Evolutionary conservation across 306 rosid genomes (phyloP).

Genomic region (Cucurbita argyrosperma): DNA sequence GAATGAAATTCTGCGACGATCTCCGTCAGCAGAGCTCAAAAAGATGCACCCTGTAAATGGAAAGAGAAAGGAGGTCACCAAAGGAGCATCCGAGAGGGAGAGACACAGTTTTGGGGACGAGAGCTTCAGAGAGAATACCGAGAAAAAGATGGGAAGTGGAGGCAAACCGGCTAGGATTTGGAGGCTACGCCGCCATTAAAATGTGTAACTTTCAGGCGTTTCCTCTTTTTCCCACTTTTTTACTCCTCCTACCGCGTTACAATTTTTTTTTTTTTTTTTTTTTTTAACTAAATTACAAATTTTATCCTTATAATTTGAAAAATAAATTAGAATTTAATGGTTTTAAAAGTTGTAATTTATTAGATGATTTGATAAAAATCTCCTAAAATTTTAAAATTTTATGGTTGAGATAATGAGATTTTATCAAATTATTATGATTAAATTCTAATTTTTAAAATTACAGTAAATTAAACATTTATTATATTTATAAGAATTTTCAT

Average conservation of each 20-base stretch:
- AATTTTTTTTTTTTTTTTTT: background rate
- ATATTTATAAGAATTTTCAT: no score
- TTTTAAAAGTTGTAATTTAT: no score
- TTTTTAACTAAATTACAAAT: no score
- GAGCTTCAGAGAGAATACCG: slow-evolving; percentile 2
- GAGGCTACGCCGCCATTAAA: background rate
- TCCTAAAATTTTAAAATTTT: no score
- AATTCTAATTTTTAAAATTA: no score
- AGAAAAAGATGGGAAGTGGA: background rate
- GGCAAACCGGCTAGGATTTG: background rate
- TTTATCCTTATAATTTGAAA: no score
- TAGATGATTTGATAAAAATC: no score
- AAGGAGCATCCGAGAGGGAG: background rate
- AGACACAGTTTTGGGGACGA: background rate
- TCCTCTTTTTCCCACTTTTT: background rate
- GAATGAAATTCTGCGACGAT: background rate
- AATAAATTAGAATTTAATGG: no score
- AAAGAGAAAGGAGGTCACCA: background rate
- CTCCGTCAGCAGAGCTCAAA: background rate
- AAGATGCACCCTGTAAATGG: background rate
- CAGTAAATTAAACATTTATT: no score
- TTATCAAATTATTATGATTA: no score
- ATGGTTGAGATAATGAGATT: no score
- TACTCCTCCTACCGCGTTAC: background rate
- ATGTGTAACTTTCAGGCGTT: background rate